Percentiles rank a stretch among this genome's conserved stretches.
Evolutionary conservation across 176 grass and related monocot genomes (phyloP).

Genomic region (Secale cereale): DNA sequence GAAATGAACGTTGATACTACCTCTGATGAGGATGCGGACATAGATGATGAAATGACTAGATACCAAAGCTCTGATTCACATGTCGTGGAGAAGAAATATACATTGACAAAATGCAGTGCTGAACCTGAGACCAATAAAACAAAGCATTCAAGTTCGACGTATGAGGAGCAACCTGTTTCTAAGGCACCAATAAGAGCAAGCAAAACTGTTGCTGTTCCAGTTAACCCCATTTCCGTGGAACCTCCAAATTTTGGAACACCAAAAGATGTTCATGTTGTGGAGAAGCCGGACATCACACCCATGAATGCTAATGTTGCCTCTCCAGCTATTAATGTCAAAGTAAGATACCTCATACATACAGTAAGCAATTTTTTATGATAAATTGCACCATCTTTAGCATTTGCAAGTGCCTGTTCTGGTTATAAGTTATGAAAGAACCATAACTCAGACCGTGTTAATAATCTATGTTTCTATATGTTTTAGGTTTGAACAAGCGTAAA

Average conservation of each 20-base stretch:
- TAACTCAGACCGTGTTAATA: not conserved
- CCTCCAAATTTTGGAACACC: conserved; percentile 47
- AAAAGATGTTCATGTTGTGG: conserved; percentile 64
- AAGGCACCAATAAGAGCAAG: conserved; percentile 30
- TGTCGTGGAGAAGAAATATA: conserved; percentile 36
- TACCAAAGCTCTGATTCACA: conserved; percentile 38
- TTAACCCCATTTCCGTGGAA: conserved; percentile 50
- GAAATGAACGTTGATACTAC: conserved; percentile 46
- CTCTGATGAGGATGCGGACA: conserved; percentile 53
- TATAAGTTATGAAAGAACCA: conserved; percentile 7
- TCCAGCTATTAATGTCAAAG: conserved; percentile 44
- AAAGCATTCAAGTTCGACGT: conserved; percentile 32
- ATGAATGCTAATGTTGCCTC: conserved; percentile 33
- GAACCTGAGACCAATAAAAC: conserved; percentile 30
- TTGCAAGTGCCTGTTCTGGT: not conserved
- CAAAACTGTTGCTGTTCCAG: conserved; percentile 42
- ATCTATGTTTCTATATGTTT: not conserved
- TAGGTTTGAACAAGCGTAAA: not conserved
- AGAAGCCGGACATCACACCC: conserved; percentile 47
- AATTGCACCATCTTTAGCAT: not conserved
- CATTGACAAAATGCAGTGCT: conserved; percentile 24
- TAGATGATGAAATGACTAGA: conserved; percentile 30
- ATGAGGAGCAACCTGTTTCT: conserved; percentile 32
- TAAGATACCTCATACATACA: conserved; percentile 29
- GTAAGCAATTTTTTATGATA: not conserved